A percentile compares a stretch with the other conserved stretches of the same genome.
Evolutionary conservation across 495 filamentous ascomycete species (phyloP).

Genomic region (Friedmanniomyces endolithicus): DNA sequence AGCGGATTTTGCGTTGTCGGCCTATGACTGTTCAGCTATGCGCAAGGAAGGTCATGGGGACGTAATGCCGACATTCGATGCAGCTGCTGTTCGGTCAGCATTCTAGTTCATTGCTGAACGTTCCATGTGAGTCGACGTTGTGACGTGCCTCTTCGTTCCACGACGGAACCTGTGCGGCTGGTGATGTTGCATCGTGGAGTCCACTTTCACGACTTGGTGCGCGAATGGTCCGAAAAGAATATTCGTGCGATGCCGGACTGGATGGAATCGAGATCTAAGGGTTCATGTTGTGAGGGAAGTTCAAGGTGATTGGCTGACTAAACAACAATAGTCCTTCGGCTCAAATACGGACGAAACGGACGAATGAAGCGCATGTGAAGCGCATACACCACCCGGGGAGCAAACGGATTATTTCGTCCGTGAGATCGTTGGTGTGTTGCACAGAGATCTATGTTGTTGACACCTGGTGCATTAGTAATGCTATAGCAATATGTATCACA

Average conservation of each 20-base stretch:
- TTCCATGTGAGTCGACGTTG: not conserved
- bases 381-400: no score
- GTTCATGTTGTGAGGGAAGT: not conserved
- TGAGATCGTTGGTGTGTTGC: no score
- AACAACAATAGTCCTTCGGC: not conserved
- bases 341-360: not conserved
- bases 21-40: slow-evolving; percentile 3
- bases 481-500: no score
- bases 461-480: no score
- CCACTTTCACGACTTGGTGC: not conserved
- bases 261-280: not conserved
- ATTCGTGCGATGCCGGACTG: not conserved
- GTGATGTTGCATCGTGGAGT: not conserved
- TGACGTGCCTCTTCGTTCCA: slow-evolving; percentile 1
- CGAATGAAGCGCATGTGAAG: no score
- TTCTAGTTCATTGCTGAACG: not conserved
- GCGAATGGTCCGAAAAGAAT: not conserved
- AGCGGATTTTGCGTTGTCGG: slow-evolving; percentile 5
- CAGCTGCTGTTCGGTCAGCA: not conserved
- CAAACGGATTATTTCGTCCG: no score
- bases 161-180: not conserved
- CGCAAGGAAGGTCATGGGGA: not conserved
- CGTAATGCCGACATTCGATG: slow-evolving; percentile 2
- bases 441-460: no score
- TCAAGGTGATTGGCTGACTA: not conserved